Evolutionary conservation across 1,139 yeast genomes (phyloP), one percentile per base, ranked within the genome.

Genomic region (Scheffersomyces segobiensis): DNA sequence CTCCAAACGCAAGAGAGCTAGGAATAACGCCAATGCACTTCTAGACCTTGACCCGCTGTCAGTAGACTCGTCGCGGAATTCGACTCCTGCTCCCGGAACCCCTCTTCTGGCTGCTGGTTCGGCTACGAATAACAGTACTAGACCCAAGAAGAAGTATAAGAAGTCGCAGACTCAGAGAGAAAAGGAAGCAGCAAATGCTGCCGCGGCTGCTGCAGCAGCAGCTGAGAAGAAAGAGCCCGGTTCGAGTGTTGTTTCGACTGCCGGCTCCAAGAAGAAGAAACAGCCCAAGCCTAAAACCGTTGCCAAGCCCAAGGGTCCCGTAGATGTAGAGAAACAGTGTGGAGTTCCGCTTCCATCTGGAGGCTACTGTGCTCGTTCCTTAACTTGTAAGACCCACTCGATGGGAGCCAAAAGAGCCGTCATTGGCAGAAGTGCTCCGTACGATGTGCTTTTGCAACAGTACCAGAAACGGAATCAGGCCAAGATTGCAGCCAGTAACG

Each of bases 361-460:
- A 12, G 97, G 96, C 0, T 87, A 87, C 67, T 95, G 99, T 80
- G 97, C 98, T 6, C 83, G 99, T 57, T 92, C 98, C 0, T 80
- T 95, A 62, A 95, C 99, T 0, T 95, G 99, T 81, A 95, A 95
- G 71, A 93, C 98, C 0, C 99, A 95, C 73, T 91, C 98, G 0
- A 93, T 95, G 98, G 98, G 98, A 32, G 97, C 98, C 24, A 95
- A 95, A 68, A 84, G 99, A 66, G 95, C 97, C 0, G 99, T 95
- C 24, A 87, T 87, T 42, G 99, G 99, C 6, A 83, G 99, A 66
- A 87, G 96, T 55, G 93, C 96, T 8, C 93, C 98, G 0, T 95
- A 93, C 72, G 99, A 95, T 74, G 87, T 87, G 26, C 78, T 95
- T 56, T 79, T 95, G 59, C 93, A 95, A 52, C 95, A 91, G 52